Percentiles rank a stretch among this genome's conserved stretches.
phyloP scores from a whole-genome alignment of 768 basidiomycete species.

The Royoungia palumana region DNA sequence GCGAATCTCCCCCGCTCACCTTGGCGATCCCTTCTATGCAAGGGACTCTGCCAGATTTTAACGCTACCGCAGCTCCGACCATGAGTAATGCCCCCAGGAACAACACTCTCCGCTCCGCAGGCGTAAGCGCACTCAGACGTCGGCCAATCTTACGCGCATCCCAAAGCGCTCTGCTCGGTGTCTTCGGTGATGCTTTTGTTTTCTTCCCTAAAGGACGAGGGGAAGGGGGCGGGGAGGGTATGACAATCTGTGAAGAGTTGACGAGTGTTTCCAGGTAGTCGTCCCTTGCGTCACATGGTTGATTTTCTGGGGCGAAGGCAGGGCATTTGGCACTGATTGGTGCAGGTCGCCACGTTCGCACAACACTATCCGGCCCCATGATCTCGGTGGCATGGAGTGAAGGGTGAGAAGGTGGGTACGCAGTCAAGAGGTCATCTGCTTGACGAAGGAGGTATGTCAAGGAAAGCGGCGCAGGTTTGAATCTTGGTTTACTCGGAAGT shows the following conservation, averaged over 20 bases:
- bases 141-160: conserved; percentile 17
- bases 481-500: conserved; percentile 5
- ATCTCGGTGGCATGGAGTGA: conserved; percentile 51
- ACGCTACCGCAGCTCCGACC: conserved; percentile 65
- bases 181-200: conserved; percentile 10
- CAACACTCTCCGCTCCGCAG: conserved; percentile 33
- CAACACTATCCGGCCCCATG: conserved; percentile 75
- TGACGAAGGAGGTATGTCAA: conserved; percentile 51
- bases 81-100: conserved; percentile 66
- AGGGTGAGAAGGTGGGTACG: conserved; percentile 60
- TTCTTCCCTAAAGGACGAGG: conserved; percentile 21
- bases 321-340: conserved; percentile 23
- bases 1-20: conserved; percentile 13
- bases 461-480: conserved; percentile 31
- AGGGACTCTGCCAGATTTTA: conserved; percentile 16
- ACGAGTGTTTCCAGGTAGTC: conserved; percentile 26
- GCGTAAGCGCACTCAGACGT: conserved; percentile 26
- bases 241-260: conserved; percentile 21
- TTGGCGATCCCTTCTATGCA: conserved; percentile 14
- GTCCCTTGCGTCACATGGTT: conserved; percentile 20
- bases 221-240: conserved; percentile 26
- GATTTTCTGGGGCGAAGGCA: conserved; percentile 23
- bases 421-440: conserved; percentile 56
- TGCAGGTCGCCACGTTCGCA: conserved; percentile 59
- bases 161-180: conserved; percentile 5